Base-by-base conservation (phyloP, 345 rosid species). In the Kernera saxatilis region DNA sequence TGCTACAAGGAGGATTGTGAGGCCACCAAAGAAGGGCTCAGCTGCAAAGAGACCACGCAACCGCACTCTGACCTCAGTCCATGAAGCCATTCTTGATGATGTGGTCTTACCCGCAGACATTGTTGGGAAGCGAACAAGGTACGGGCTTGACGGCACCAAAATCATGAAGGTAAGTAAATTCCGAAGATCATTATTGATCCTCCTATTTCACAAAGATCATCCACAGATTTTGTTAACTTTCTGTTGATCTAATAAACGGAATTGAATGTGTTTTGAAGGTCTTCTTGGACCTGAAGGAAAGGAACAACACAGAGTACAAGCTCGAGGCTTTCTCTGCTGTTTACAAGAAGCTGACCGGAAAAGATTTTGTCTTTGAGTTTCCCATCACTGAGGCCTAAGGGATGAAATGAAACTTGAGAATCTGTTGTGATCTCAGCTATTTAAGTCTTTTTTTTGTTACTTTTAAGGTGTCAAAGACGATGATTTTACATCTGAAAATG, bases 21-120 rank as follows among this genome's bases (percentile, higher is more conserved):
- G 95, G 53, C 96, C 92, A 14, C 97, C 97, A 19, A 92, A 92
- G 93, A 92, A 88, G 54, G 97, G 98, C 17, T 93, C 96, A 64
- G 97, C 97, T 62, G 93, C 54, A 61, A 87, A 90, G 61, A 84
- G 97, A 33, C 98, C 97, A n/a, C 91, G 98, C 41, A 84, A 72
- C 85, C 93, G 96, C 39, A 91, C 97, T 17, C 83, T 89, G 37
- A 91, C 93, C 33, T 17, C 91, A 21, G 97, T 89, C 29, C 92
- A 89, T 44, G 93, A 91, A 72, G 91, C 93, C 15, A 87, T 87
- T 82, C 83, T 93, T 2, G 98, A 89, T 79, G 98, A 92, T 73
- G 70, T 93, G 61, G 98, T 90, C 13, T 60, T 84, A 54, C 97
- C 97, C 7, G 97, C 98, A 17, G 97, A 93, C 83, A 93, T 90